Evolutionary conservation across 768 basidiomycete genomes (phyloP), one percentile per base, ranked within the genome.

Genomic region (Boletus rubroflammeus): DNA sequence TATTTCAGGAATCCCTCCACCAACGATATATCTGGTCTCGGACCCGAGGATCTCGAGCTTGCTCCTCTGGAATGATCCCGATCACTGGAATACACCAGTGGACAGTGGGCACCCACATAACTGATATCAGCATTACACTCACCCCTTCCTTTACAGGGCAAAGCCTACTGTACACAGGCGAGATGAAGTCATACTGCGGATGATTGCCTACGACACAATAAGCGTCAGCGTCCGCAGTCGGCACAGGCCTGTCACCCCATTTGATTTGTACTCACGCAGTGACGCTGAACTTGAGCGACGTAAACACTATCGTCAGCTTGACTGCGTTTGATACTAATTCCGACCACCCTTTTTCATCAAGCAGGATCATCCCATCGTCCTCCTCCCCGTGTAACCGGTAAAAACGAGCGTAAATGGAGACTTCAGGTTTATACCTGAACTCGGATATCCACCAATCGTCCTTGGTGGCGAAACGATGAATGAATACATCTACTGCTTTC

Each of bases 371-470:
- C 17, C 64, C 68, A 0, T 70, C 70, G 48, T 70, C 68, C 6
- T 72, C 68, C 8, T 70, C 68, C 34, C 68, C 68, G 21, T 70
- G 68, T 40, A 66, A 42, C 29, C 68, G 68, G 51, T 61, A 72
- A 50, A 70, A 70, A 21, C 70, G 67, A 35, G 68, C 68, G 43
- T 71, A 70, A 26, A 70, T 66, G n/a, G 70, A 55, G 29, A 70
- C 68, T 42, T 70, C 70, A 6, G 68, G 68, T 48, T 71, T 70
- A 26, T 70, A 70, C 55, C 53, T 62, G 50, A 51, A 66, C 44
- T 70, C 68, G 35, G 68, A 72, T 68, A 70, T 64, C 70, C 70
- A 70, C 68, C 68, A 70, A 23, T 70, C 68, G 44, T 70, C 68
- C 40, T 70, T 70, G 46, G 70, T 70, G 21, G 68, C 68, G 35